Base-by-base conservation (phyloP, 352 stramenopile species). In the Aphanomyces invadans region DNA sequence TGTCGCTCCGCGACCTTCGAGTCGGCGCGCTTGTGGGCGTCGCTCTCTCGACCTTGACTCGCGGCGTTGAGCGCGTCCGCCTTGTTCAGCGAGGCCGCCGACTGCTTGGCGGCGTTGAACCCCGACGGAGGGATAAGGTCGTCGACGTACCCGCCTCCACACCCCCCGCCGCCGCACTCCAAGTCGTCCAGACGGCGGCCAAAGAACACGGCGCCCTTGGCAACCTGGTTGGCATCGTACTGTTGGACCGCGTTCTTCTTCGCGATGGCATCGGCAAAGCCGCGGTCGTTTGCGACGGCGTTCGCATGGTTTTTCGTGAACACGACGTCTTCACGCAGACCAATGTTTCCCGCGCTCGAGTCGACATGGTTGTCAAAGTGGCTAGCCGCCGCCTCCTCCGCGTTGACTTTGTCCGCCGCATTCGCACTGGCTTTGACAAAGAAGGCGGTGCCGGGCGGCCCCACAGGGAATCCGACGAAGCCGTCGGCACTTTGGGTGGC, bases 311-410 rank as follows among this genome's bases (percentile, higher is more conserved):
- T 46, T 7, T 44, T 62, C 25, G 25, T 31, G 17, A 62, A 23
- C 5, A 62, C 31, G n/a, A 62, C 5, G 26, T 12, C n/a, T 44
- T 62, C 33, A 17, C 19, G 25, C 19, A 62, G 12, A 31, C 31
- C 53, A 7, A 17, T 4, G 29, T 62, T 62, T 28, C 54, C 54
- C 17, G 25, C 33, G 54, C 38, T 62, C 29, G 29, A 48, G 31
- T 62, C 54, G 54, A 44, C 29, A 25, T 62, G 54, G 54, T 62
- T 62, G 28, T 7, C 25, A 31, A 62, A 62, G 36, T 62, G 28
- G 54, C 25, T 62, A 32, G 11, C 21, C 2, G 54, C 54, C 15
- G 15, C 25, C 21, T 62, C 29, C 12, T 44, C 25, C 3, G 17
- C 7, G 54, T 62, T 62, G 10, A 32, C 54, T 25, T 62, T 62